Percentiles rank a stretch among this genome's conserved stretches.
phyloP scores from a whole-genome alignment of 1,284 basidiomycete genomes.

The Takashimella koratensis region DNA sequence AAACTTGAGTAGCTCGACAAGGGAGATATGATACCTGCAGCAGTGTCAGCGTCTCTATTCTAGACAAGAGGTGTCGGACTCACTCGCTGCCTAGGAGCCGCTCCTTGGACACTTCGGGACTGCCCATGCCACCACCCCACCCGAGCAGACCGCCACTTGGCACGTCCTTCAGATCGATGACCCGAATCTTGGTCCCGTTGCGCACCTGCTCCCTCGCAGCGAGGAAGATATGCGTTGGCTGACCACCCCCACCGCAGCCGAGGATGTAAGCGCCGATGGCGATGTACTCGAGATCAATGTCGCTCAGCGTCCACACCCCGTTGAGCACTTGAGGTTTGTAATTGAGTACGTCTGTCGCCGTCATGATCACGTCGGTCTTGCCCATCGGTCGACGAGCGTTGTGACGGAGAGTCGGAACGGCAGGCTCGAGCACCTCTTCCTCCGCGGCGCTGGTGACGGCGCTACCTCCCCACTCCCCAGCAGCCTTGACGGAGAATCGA shows the following conservation, averaged over 20 bases:
- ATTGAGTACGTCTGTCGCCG: neutral
- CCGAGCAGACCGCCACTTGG: slow-evolving; percentile 13
- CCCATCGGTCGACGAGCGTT: neutral
- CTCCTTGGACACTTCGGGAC: slow-evolving; percentile 51
- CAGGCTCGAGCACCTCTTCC: neutral
- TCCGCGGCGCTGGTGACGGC: neutral
- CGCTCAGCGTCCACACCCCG: slow-evolving; percentile 32
- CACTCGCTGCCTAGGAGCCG: slow-evolving; percentile 19
- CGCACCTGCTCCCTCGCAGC: slow-evolving; percentile 30
- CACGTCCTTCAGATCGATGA: slow-evolving; percentile 30
- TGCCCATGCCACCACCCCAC: slow-evolving; percentile 52
- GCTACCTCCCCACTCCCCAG: slow-evolving; percentile 31
- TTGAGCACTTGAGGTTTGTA: neutral
- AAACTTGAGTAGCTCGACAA: slow-evolving; percentile 16
- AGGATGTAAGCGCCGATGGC: slow-evolving; percentile 41
- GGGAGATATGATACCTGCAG: neutral
- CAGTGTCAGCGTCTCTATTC: neutral
- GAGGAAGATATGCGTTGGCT: slow-evolving; percentile 23
- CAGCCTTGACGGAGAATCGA: slow-evolving; percentile 45
- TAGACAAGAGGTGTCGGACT: neutral
- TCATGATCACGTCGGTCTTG: neutral
- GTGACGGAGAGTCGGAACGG: neutral
- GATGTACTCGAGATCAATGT: slow-evolving; percentile 40
- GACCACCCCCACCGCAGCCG: slow-evolving; percentile 40
- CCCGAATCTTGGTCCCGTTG: slow-evolving; percentile 20